Percentiles rank a stretch among this genome's conserved stretches.
Evolutionary conservation across 2,329 filamentous ascomycete species (phyloP).

Genomic region (Didymella arachidicola): DNA sequence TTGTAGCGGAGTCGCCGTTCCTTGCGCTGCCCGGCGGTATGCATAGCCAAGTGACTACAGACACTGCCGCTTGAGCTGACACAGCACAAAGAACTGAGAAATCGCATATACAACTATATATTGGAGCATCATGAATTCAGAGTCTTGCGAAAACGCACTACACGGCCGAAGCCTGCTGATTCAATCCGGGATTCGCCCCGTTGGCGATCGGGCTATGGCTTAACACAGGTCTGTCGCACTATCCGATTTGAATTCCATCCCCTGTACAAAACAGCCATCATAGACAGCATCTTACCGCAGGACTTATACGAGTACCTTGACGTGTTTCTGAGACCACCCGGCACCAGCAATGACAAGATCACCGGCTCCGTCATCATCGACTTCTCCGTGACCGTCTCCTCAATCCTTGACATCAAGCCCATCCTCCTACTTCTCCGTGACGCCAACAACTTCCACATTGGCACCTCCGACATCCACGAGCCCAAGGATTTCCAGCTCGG

Average conservation of each 20-base stretch:
- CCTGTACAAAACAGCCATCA: not conserved
- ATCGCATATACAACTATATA: slow-evolving; percentile 5
- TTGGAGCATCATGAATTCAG: not conserved
- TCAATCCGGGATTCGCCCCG: not conserved
- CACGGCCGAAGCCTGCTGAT: not conserved
- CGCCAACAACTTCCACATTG: not conserved
- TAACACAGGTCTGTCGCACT: slow-evolving; percentile 6
- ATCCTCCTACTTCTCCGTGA: not conserved
- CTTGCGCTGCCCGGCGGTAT: slow-evolving; percentile 12
- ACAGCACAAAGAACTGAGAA: slow-evolving; percentile 3
- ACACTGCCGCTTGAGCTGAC: not conserved
- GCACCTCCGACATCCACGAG: not conserved
- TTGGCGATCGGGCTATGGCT: not conserved
- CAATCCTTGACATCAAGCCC: slow-evolving; percentile 5
- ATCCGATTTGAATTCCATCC: slow-evolving; percentile 5
- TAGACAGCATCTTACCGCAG: not conserved
- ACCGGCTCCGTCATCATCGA: slow-evolving; percentile 1
- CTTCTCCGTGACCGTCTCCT: not conserved
- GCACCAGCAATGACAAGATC: not conserved
- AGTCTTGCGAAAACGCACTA: not conserved
- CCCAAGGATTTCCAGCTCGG: not conserved
- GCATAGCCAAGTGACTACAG: not conserved
- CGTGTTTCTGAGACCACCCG: not conserved
- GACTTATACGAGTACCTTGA: slow-evolving; percentile 4
- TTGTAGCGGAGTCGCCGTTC: not conserved